A percentile compares a stretch with the other conserved stretches of the same genome.
phyloP scores from a whole-genome alignment of 768 basidiomycete species.

The Lentinula aciculospora region DNA sequence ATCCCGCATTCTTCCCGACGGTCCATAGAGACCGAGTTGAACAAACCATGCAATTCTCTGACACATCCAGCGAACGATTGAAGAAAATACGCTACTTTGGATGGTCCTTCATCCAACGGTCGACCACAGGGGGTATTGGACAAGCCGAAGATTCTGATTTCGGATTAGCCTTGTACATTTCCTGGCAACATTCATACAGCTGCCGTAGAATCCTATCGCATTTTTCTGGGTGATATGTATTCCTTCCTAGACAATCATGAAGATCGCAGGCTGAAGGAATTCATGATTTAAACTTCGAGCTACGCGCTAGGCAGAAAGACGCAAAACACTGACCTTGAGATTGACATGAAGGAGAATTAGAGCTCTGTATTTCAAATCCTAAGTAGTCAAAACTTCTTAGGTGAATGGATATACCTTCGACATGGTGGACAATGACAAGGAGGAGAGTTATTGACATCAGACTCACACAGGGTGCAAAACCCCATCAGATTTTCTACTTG shows the following conservation, averaged over 20 bases:
- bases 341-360: background rate
- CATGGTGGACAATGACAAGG: background rate
- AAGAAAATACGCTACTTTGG: too few relatives aligned
- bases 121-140: conserved; percentile 46
- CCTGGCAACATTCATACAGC: conserved; percentile 58
- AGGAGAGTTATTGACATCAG: background rate
- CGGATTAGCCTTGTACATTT: conserved; percentile 44
- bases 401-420: too few relatives aligned
- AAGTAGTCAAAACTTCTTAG: too few relatives aligned
- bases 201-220: conserved; percentile 46
- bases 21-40: background rate
- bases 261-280: conserved; percentile 49
- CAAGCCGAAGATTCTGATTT: conserved; percentile 55
- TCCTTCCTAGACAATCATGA: conserved; percentile 55
- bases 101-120: conserved; percentile 56
- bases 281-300: background rate
- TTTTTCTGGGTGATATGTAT: conserved; percentile 60
- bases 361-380: background rate
- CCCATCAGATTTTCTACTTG: too few relatives aligned
- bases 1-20: too few relatives aligned
- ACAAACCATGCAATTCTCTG: too few relatives aligned
- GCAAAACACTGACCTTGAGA: background rate
- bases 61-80: too few relatives aligned
- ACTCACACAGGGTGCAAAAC: too few relatives aligned
- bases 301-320: background rate